Base-by-base conservation (phyloP, 371 early-diverging fungal genomes). In the Lichtheimia ramosa region DNA sequence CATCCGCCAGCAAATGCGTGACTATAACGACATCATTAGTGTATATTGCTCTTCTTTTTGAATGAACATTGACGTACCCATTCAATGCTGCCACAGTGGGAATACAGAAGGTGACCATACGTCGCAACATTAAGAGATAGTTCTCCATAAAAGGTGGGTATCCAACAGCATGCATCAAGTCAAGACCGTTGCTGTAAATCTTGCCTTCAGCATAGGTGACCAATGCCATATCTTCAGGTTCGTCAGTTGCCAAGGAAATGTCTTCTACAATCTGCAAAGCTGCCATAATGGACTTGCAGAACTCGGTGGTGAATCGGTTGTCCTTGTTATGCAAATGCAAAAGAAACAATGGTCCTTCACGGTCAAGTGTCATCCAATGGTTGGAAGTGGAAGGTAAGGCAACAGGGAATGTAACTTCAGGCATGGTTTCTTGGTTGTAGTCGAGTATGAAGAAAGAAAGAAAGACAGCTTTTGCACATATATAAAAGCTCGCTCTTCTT, bases 1-100 rank as follows among this genome's bases (percentile, higher is more conserved):
- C 83, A 89, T 5, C 93, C 92, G 58, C 92, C 93, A 28, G 93
- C 93, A 79, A 93, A 94, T 15, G 93, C 91, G 51, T 93, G 92
- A 13, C 90, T 83, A 62, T 23, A 51, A 51, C 12, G 15, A 50
- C 3, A n/a, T 8, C 34, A 34, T 34, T 8, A 46, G n/a, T 46
- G 5, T 46, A 6, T 12, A 2, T 16, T 12, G 14, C 3, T 34
- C 5, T 34, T 7, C 15, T 18, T 28, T 25, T 34, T 16, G 39
- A 3, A n/a, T 39, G 28, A 18, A 18, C 4, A 53, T 15, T 2
- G 2, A 25, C 27, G 51, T 74, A 82, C 74, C 86, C 92, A 58
- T 92, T 90, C 24, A 91, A 71, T 14, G 92, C 92, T 6, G 94
- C 93, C n/a, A 92, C 84, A 0, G 93, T 92, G 0, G 94, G 93